Conservation (phyloP, 768 basidiomycete genomes). For the Mycena haematopus region DNA sequence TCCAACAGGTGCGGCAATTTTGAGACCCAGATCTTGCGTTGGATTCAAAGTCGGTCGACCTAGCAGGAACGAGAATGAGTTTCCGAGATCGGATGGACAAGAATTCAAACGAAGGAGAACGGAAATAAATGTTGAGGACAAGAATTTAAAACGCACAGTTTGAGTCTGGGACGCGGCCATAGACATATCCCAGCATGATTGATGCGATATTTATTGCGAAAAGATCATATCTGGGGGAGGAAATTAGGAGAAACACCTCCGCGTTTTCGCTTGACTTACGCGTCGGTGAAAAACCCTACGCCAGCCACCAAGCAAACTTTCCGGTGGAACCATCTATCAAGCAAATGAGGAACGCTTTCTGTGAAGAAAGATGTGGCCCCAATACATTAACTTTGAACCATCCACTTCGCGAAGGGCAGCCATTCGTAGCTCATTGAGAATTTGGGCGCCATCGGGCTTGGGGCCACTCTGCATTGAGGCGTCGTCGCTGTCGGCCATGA, state of each 20-base stretch:
- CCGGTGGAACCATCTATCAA: neutral
- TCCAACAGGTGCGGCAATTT: conserved; percentile 73
- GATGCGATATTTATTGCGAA: conserved; percentile 55
- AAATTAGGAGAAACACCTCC: neutral
- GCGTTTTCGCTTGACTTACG: neutral
- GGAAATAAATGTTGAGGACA: too few relatives aligned
- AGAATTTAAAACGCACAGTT: neutral
- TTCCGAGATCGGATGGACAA: neutral
- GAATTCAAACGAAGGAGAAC: too few relatives aligned
- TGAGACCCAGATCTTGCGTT: conserved; percentile 32
- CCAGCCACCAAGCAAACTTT: neutral
- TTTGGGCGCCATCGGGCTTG: neutral
- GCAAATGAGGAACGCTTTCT: conserved; percentile 49
- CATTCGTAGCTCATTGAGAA: conserved; percentile 73
- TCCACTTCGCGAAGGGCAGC: conserved; percentile 87
- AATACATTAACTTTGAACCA: conserved; percentile 69
- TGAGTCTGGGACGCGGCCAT: conserved; percentile 43
- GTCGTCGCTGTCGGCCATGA: neutral
- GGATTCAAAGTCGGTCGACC: neutral
- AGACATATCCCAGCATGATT: conserved; percentile 84
- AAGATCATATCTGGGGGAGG: conserved; percentile 6
- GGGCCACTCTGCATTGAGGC: neutral
- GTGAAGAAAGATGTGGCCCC: conserved; percentile 26
- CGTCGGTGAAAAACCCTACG: conserved; percentile 3
- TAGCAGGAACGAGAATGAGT: neutral